phyloP scores from a whole-genome alignment of 805 yeast genomes.

The Ogataea trehalophila region DNA sequence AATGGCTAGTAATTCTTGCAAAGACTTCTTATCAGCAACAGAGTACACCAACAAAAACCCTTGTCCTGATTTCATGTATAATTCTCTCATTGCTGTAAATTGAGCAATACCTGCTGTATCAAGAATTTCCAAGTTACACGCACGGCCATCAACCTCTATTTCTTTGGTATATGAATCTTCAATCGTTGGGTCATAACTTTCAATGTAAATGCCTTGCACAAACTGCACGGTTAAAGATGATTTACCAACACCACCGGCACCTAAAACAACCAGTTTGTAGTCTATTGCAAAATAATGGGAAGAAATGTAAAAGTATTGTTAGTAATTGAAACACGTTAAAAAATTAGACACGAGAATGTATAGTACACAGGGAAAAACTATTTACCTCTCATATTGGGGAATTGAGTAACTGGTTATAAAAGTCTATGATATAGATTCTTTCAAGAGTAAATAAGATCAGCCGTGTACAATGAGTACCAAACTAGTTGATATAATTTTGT shows the following conservation, averaged over 20 bases:
- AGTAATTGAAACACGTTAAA: not conserved
- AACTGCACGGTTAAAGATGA: conserved; percentile 90
- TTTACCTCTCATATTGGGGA: not conserved
- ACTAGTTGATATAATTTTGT: no score
- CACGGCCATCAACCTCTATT: conserved; percentile 80
- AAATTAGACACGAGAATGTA: no score
- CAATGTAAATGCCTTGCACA: conserved; percentile 85
- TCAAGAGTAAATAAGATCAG: no score
- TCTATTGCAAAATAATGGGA: conserved; percentile 38
- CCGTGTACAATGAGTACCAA: no score
- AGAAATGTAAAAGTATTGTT: not conserved
- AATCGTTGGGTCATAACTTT: conserved; percentile 93
- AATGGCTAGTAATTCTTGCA: conserved; percentile 71
- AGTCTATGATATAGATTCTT: no score
- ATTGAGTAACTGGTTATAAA: not conserved
- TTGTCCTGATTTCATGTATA: conserved; percentile 81
- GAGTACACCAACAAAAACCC: conserved; percentile 60
- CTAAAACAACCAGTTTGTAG: conserved; percentile 84
- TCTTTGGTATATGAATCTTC: conserved; percentile 93
- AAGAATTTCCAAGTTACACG: conserved; percentile 75
- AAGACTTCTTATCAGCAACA: conserved; percentile 57
- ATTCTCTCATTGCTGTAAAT: conserved; percentile 92
- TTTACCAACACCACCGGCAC: conserved; percentile 98
- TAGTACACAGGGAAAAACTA: no score
- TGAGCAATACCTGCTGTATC: conserved; percentile 74